Conservation (phyloP, 306 rosid species). For the Amphicarpaea edgeworthii region DNA sequence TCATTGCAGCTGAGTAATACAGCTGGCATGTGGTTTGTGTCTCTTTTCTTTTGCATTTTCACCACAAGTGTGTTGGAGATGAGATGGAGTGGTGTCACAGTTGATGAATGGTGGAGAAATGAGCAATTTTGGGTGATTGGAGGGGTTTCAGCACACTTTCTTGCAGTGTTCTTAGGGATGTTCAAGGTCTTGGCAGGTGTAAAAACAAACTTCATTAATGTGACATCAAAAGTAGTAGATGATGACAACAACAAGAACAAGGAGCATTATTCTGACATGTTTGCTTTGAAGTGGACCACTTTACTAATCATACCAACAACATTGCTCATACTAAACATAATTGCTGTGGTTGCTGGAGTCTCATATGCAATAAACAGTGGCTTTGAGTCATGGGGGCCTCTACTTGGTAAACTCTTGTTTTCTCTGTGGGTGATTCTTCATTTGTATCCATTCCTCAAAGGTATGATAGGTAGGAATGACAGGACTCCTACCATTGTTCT, state of each 20-base stretch:
- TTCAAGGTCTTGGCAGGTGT: slow-evolving; percentile 69
- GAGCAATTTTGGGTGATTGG: slow-evolving; percentile 84
- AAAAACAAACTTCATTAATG: slow-evolving; percentile 62
- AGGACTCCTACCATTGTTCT: slow-evolving; percentile 81
- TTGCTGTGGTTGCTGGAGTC: slow-evolving; percentile 70
- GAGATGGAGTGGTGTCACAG: slow-evolving; percentile 77
- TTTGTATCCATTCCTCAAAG: slow-evolving; percentile 76
- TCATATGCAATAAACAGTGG: slow-evolving; percentile 73
- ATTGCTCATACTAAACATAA: slow-evolving; percentile 61
- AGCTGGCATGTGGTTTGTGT: slow-evolving; percentile 72
- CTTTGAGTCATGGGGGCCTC: slow-evolving; percentile 69
- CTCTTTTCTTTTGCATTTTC: slow-evolving; percentile 72
- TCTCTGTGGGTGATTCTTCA: slow-evolving; percentile 77
- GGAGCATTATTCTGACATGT: slow-evolving; percentile 44
- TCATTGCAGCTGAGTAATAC: slow-evolving; percentile 57
- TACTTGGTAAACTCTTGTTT: slow-evolving; percentile 70
- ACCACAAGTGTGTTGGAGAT: slow-evolving; percentile 69
- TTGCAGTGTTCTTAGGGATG: slow-evolving; percentile 69
- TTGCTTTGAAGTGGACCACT: slow-evolving; percentile 65
- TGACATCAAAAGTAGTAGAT: slow-evolving; percentile 53
- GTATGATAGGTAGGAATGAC: slow-evolving; percentile 62
- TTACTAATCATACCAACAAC: slow-evolving; percentile 81
- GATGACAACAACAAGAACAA: too few species aligned
- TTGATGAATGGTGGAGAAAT: slow-evolving; percentile 87
- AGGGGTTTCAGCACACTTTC: slow-evolving; percentile 71